A percentile compares a stretch with the other conserved stretches of the same genome.
Evolutionary conservation across 305 asterid genomes (phyloP).

Genomic region (Fraxinus platypoda): DNA sequence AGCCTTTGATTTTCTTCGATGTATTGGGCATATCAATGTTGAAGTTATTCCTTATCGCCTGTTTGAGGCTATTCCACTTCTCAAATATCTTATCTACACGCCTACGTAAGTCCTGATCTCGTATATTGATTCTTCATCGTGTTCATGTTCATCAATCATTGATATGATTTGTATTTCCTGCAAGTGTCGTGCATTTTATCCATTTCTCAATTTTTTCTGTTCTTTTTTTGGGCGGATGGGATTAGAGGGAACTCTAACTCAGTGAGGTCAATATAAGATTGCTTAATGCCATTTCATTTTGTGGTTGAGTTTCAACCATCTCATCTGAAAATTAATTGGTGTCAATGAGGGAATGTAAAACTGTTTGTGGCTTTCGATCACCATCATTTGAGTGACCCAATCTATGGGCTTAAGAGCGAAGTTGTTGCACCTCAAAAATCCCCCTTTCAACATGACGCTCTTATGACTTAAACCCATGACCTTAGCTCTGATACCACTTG

Average conservation of each 20-base stretch:
- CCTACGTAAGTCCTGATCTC: slow-evolving; percentile 65
- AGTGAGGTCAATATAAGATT: background rate
- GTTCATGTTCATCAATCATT: background rate
- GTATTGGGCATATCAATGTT: slow-evolving; percentile 77
- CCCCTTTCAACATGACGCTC: background rate
- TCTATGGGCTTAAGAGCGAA: background rate
- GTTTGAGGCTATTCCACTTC: slow-evolving; percentile 53
- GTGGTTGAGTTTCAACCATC: background rate
- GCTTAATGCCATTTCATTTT: background rate
- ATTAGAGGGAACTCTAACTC: background rate
- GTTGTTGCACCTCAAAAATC: background rate
- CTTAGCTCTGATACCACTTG: background rate
- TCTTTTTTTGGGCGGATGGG: background rate
- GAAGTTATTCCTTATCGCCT: slow-evolving; percentile 56
- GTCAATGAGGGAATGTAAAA: background rate
- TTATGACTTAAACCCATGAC: background rate
- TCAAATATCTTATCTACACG: slow-evolving; percentile 57
- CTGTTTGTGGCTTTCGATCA: background rate
- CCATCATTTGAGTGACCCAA: background rate
- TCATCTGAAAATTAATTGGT: background rate
- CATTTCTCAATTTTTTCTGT: background rate
- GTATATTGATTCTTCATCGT: background rate
- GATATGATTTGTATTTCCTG: background rate
- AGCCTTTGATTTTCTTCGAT: slow-evolving; percentile 79
- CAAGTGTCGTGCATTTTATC: background rate